Base-by-base conservation (phyloP, 2,329 filamentous ascomycete species). In the Cladorrhinum sp. region DNA sequence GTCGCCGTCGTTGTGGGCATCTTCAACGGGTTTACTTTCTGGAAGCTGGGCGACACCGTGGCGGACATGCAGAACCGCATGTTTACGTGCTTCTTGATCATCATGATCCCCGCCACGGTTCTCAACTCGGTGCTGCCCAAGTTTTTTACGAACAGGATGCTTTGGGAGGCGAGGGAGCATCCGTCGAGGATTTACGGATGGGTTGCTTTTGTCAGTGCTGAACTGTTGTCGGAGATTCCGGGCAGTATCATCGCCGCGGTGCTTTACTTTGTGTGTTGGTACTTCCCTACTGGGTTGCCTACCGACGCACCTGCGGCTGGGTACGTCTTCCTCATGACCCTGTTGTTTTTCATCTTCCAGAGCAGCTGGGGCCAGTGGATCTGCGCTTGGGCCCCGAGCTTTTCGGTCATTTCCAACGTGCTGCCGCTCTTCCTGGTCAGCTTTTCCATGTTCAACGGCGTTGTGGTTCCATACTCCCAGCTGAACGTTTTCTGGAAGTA, bases 341-440 rank as follows among this genome's bases (percentile, higher is more conserved):
- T 93, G 69, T 80, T 94, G 0, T 92, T 92, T 76, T 91, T 86
- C 77, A 73, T 93, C 7, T 93, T 92, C 80, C 83, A 87, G 72
- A 83, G 82, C 30, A 86, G 80, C 66, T 93, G 87, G 90, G 91
- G 89, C 20, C 90, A 92, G 72, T 94, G 89, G 89, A 91, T 95
- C 67, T 90, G 87, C 64, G 90, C 91, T 0, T 92, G 92, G 73
- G 89, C 90, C 0, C 90, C 90, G 0, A 87, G 81, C 46, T 92
- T 92, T 75, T 91, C 89, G 0, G 88, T 92, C 64, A 91, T 93
- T 65, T 86, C 85, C 49, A 92, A 93, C 69, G 76, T 75, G 63
- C 75, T 76, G 4, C 90, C 90, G 0, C 92, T 93, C 78, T 91
- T 93, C 81, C 90, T 93, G 76, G 68, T 92, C 72, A 86, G 91